These are phyloP conservation scores for Crithidia mellificae DNA, from an alignment of 208 protist species.

Conservation along the genomic window DNA sequence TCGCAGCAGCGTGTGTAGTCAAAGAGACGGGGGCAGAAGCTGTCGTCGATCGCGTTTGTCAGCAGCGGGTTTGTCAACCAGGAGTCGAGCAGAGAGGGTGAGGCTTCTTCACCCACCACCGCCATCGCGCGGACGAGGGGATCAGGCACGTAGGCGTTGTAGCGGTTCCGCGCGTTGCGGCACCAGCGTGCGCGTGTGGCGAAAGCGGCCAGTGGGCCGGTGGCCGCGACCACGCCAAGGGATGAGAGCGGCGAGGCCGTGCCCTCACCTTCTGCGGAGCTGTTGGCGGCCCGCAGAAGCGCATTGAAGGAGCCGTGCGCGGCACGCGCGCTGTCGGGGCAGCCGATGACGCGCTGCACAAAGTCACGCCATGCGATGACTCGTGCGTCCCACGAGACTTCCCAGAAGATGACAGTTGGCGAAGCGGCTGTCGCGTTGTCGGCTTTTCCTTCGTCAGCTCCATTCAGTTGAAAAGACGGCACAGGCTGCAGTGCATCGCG, in stretches of 20 bases:
- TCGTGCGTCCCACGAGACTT: slow-evolving; percentile 47
- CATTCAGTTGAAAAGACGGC: not conserved
- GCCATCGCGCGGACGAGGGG: slow-evolving; percentile 27
- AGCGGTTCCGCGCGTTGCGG: slow-evolving; percentile 28
- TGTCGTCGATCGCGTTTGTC: not conserved
- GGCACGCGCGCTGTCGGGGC: slow-evolving; percentile 43
- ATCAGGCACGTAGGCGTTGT: slow-evolving; percentile 29
- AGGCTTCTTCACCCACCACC: slow-evolving; percentile 9
- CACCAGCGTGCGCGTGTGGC: slow-evolving; percentile 30
- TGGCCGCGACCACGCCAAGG: slow-evolving; percentile 24
- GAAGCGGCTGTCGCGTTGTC: not conserved
- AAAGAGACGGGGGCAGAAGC: slow-evolving; percentile 16
- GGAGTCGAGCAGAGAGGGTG: not conserved
- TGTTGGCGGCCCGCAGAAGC: slow-evolving; percentile 8
- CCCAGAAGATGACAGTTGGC: slow-evolving; percentile 19
- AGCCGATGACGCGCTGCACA: slow-evolving; percentile 55
- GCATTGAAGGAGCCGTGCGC: slow-evolving; percentile 46
- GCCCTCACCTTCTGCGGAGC: not conserved
- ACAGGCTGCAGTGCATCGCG: slow-evolving; percentile 4
- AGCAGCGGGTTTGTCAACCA: slow-evolving; percentile 25
- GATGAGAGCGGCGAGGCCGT: slow-evolving; percentile 17
- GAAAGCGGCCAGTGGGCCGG: slow-evolving; percentile 29
- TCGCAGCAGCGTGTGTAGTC: slow-evolving; percentile 33
- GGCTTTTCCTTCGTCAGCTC: not conserved
- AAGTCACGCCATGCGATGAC: slow-evolving; percentile 59